Base-by-base conservation (phyloP, 805 yeast genomes). In the Allodekkera sacchari region DNA sequence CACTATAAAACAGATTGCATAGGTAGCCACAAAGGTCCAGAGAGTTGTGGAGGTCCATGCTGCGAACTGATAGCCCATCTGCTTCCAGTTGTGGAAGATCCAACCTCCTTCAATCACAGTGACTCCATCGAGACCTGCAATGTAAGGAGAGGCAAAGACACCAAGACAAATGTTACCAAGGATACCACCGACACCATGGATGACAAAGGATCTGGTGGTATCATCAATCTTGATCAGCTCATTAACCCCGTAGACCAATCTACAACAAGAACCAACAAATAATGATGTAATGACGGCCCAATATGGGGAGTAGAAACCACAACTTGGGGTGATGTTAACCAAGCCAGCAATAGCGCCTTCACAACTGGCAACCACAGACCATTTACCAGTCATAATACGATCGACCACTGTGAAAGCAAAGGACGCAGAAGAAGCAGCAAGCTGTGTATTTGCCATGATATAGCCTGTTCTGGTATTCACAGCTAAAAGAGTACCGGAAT, bases 171-270 rank as follows among this genome's bases (percentile, higher is more conserved):
- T 51, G 11, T 61, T 61, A 11, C 66, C 70, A 13, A 60, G 48
- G 14, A 66, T 62, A 19, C 72, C 72, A n/a, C 71, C 72, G 27
- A 66, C 31, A 11, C 71, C 72, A 43, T 66, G 72, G 25, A 66
- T 53, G 10, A 63, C 61, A 33, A 63, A 65, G 3, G 71, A 64
- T 29, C 61, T 51, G 16, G 64, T 61, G 25, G 66, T 61, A 42
- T 67, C 73, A 38, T 67, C 73, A 31, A 66, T 53, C 5, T 65
- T 63, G 4, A 56, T 36, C 61, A 63, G 58, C 34, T 56, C 54
- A 45, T 63, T 64, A 39, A 61, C 47, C 22, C 45, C 39, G 26
- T 59, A 45, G 13, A 54, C 41, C 18, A 55, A 37, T 30, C 66
- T 56, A 39, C 72, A 66, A 28, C 50, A 41, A 8, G 43, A 46